Evolutionary conservation across 1,139 yeast genomes (phyloP), one percentile per base, ranked within the genome.

Genomic region (Saccharomycopsis phalli): DNA sequence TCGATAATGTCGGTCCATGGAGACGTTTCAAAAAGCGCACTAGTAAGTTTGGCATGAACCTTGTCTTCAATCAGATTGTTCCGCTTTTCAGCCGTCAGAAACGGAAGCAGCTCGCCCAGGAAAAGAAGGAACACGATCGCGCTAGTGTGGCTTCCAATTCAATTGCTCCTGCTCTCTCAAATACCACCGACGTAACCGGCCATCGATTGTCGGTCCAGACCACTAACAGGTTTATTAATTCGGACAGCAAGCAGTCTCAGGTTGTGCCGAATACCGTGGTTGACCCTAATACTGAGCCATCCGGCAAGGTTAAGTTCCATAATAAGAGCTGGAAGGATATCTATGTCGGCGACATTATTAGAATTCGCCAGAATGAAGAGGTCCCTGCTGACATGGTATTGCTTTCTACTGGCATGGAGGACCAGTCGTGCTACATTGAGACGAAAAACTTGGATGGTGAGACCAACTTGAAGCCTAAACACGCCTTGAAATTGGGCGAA

Each of bases 401-500:
- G 22, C 56, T 91, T 34, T 74, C 95, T 2, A 77, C 95, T 0
- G 81, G 94, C 1, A 95, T 87, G 56, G 59, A 71, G 1, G 97
- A 91, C 55, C 95, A 95, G 33, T 84, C 80, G 36, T 88, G 97
- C 61, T 88, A 79, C 54, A 77, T 88, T 34, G 97, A 91, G 60
- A 91, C 98, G 1, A 88, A 87, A 55, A 91, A 91, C 58, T 69
- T 91, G 53, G 97, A 91, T 61, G 98, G 98, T 58, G 98, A 91
- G 62, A 86, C 97, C 4, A 91, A 91, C 57, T 69, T 91, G 57
- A 91, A 91, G 59, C 74, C 76, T 36, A 80, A 84, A 48, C 78
- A 74, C 49, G 78, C 94, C 10, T 62, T 91, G 41, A 73, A 74
- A 45, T 74, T 84, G 51, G 88, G 94, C 19, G 72, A 75, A 26